Evolutionary conservation across 2,329 filamentous ascomycete genomes (phyloP), one percentile per base, ranked within the genome.

Genomic region (Ophiostoma ips): DNA sequence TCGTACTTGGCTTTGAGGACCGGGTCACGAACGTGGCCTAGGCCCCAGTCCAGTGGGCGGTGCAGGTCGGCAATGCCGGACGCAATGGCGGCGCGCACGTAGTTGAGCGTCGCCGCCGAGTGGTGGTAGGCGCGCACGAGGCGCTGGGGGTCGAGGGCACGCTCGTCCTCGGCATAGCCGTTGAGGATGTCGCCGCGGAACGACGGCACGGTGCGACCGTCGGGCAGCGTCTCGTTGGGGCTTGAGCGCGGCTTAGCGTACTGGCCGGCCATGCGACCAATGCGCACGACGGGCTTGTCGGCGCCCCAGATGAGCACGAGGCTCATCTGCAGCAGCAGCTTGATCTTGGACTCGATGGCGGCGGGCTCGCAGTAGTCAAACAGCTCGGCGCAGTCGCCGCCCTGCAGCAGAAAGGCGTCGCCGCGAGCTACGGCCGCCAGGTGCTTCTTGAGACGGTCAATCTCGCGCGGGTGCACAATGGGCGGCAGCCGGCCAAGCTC

Each of bases 111-210:
- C 9, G 88, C 87, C 2, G 92, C 87, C 1, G 90, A 95, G 66
- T 96, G 84, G 67, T 95, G 92, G 71, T 98, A 98, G 3, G 92
- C 92, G 55, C 84, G 81, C 36, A 96, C 84, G 8, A 98, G 75
- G 36, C 92, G 77, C 46, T 77, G 76, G 1, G 92, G 90, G 62
- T 96, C 87, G 33, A 94, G 81, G 36, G 76, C 76, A 50, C 92
- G 73, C 55, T 89, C 79, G n/a, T 83, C 78, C 0, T 79, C 68
- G 35, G 79, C 76, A 67, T 83, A 95, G 24, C 90, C 90, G 62
- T 98, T 98, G 56, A 98, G 73, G 54, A 96, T 96, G 59, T 98
- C 92, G 15, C 92, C 92, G 48, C 92, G 76, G 73, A 96, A 98
- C 38, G 86, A 92, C 4, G 87, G 85, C 50, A 95, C 83, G 61